Evolutionary conservation across 106 monocot genomes (phyloP).

Genomic region (Dendrobium huoshanense): DNA sequence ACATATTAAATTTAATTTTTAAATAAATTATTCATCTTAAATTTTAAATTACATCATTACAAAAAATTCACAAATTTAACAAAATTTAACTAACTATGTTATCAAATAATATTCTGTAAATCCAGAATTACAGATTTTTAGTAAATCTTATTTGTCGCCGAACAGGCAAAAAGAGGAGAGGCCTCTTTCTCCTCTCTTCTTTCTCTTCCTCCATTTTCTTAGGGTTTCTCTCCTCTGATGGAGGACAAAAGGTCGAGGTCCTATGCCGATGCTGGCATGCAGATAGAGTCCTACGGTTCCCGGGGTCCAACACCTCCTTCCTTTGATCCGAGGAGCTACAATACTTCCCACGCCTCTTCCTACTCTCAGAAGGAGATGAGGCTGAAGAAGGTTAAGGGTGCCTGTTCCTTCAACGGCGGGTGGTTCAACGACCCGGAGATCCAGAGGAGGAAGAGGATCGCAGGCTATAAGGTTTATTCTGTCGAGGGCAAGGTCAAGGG

Average conservation of each 20-base stretch:
- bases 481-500: slow-evolving; percentile 54
- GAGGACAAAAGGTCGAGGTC: slow-evolving; percentile 36
- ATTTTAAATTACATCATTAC: too few species aligned
- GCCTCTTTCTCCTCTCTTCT: too few species aligned
- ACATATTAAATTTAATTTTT: too few species aligned
- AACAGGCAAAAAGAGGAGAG: too few species aligned
- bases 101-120: too few species aligned
- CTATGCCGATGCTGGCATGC: slow-evolving; percentile 26
- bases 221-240: slow-evolving; percentile 9
- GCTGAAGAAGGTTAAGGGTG: slow-evolving; percentile 19
- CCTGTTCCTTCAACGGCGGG: slow-evolving; percentile 7
- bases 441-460: slow-evolving; percentile 64
- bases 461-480: slow-evolving; percentile 44
- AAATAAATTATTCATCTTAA: too few species aligned
- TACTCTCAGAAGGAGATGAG: slow-evolving; percentile 7
- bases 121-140: too few species aligned
- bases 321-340: slow-evolving; percentile 36
- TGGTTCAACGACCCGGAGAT: slow-evolving; percentile 42
- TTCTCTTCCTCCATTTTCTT: too few species aligned
- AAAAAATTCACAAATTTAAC: too few species aligned
- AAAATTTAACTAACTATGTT: too few species aligned
- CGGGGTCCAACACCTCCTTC: slow-evolving; percentile 1
- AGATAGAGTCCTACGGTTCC: slow-evolving; percentile 34
- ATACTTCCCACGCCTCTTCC: slow-evolving; percentile 19
- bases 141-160: too few species aligned